Conservation (phyloP, 352 stramenopile species). For the Globisporangium carolinianum region DNA sequence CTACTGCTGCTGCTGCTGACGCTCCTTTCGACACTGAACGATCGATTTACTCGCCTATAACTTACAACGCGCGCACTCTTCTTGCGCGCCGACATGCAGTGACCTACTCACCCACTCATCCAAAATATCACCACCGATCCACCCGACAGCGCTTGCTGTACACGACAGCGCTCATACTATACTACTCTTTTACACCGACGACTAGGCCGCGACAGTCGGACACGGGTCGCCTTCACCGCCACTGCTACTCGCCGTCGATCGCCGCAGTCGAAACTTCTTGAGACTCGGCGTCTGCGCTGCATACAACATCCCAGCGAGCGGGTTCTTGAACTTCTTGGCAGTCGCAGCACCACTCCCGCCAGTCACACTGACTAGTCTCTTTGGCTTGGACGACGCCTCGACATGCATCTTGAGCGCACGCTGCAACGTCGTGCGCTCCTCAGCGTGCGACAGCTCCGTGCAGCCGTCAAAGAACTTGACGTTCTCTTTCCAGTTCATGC, state of each 20-base stretch:
- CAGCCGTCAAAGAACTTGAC: constrained; percentile 78
- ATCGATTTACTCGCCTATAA: no score
- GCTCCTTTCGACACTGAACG: no score
- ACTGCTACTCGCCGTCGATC: constrained; percentile 12
- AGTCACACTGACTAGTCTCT: constrained; percentile 10
- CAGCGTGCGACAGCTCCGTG: constrained; percentile 36
- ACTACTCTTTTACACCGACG: constrained; percentile 22
- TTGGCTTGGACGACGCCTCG: constrained; percentile 28
- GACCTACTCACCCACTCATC: no score
- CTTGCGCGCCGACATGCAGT: no score
- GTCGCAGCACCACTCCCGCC: constrained; percentile 7
- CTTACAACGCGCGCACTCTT: no score
- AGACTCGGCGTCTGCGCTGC: constrained; percentile 52
- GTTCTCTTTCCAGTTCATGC: constrained; percentile 86
- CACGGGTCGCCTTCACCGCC: constrained; percentile 9
- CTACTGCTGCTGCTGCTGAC: no score
- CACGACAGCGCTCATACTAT: background rate
- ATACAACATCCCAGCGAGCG: constrained; percentile 53
- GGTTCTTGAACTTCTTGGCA: constrained; percentile 45
- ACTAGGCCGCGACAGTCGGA: constrained; percentile 17
- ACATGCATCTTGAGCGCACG: constrained; percentile 51
- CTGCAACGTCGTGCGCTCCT: constrained; percentile 54
- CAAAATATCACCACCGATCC: no score
- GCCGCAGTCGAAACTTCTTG: constrained; percentile 61
- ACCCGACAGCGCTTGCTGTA: no score